A percentile compares a stretch with the other conserved stretches of the same genome.
Evolutionary conservation across 495 filamentous ascomycete species (phyloP).

Genomic region (Xylaria curta): DNA sequence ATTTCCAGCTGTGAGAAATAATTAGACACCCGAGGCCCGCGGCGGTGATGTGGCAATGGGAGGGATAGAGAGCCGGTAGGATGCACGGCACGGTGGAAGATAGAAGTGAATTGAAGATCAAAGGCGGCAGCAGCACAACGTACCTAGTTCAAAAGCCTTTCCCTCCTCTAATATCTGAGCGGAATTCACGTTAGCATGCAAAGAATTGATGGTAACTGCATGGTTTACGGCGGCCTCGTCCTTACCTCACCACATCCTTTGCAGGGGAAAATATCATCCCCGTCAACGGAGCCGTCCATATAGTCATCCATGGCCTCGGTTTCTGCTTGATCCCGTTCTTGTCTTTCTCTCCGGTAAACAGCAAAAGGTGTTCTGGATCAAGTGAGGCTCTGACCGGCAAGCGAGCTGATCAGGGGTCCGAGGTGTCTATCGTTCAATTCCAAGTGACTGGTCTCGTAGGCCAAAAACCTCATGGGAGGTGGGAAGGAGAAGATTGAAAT

Average conservation of each 20-base stretch:
- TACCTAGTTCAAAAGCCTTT: constrained; percentile 97
- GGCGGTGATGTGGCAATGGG: neutral
- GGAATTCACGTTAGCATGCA: constrained; percentile 7
- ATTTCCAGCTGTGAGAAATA: constrained; percentile 74
- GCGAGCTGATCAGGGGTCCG: neutral
- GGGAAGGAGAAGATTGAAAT: neutral
- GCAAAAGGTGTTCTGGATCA: neutral
- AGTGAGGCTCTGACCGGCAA: neutral
- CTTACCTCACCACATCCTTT: constrained; percentile 96
- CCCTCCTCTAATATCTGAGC: constrained; percentile 92
- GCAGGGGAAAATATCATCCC: constrained; percentile 91
- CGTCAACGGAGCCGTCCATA: constrained; percentile 82
- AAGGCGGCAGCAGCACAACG: constrained; percentile 41
- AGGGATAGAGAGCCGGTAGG: neutral
- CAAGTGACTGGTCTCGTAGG: constrained; percentile 11
- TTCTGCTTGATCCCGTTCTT: neutral
- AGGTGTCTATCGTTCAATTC: neutral
- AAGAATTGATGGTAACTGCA: neutral
- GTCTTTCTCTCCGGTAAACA: neutral
- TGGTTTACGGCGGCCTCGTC: neutral
- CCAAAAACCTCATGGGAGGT: constrained; percentile 21
- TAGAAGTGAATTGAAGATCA: neutral
- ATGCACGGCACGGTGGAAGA: constrained; percentile 3
- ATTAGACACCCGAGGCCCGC: constrained; percentile 32
- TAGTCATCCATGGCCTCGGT: constrained; percentile 60